Conservation (phyloP, 2,329 filamentous ascomycete genomes). For the Apiospora malaysiana region DNA sequence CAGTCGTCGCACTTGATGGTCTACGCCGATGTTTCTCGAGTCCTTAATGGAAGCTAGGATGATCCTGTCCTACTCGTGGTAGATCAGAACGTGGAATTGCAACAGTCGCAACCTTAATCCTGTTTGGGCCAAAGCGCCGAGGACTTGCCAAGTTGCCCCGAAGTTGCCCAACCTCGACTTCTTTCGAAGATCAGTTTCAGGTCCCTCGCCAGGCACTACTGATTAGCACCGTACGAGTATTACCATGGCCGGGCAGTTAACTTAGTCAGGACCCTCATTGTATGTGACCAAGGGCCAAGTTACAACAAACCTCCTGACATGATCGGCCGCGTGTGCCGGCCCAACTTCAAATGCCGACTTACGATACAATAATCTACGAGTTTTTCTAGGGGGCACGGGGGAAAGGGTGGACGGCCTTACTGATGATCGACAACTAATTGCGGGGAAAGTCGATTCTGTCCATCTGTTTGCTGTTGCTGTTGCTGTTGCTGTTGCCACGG, state of each 20-base stretch:
- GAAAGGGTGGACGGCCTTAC: neutral
- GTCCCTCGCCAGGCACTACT: neutral
- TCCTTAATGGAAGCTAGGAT: neutral
- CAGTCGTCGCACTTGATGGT: neutral
- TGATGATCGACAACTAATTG: neutral
- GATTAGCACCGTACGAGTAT: neutral
- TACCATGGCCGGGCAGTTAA: neutral
- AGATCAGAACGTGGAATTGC: neutral
- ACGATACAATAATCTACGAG: no score
- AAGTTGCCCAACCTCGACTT: neutral
- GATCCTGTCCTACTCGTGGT: neutral
- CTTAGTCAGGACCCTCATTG: no score
- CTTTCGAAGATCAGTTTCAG: neutral
- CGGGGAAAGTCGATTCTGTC: neutral
- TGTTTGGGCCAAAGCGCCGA: slow-evolving; percentile 2
- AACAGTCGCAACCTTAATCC: slow-evolving; percentile 15
- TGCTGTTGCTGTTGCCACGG: neutral
- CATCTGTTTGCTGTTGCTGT: neutral
- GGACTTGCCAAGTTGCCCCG: no score
- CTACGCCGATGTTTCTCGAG: neutral
- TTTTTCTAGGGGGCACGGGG: no score
- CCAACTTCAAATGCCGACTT: neutral
- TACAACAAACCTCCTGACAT: neutral
- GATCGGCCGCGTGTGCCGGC: neutral
- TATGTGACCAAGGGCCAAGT: neutral